phyloP scores from a whole-genome alignment of 306 rosid genomes.

The Prunus campanulata region DNA sequence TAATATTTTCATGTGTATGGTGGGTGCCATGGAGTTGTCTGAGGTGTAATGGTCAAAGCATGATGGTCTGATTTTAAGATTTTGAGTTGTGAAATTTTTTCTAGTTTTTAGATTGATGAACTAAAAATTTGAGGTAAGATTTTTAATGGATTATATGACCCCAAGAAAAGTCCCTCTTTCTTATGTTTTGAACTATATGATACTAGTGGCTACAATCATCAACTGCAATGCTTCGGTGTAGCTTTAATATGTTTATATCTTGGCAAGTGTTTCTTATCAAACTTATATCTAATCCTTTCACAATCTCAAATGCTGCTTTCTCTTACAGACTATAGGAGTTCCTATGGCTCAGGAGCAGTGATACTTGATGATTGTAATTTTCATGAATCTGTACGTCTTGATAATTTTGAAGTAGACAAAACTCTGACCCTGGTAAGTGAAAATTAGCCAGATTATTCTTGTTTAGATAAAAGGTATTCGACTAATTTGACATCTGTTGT shows the following conservation, averaged over 20 bases:
- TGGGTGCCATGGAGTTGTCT: conserved; percentile 18
- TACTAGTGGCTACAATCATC: conserved; percentile 20
- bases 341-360: conserved; percentile 66
- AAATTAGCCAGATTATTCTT: neutral
- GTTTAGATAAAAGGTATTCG: neutral
- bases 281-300: conserved; percentile 14
- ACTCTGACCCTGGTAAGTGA: conserved; percentile 72
- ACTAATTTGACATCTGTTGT: conserved; percentile 16
- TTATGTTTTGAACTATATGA: conserved; percentile 3
- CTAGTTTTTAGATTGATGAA: conserved; percentile 13
- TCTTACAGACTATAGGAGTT: conserved; percentile 61
- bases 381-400: conserved; percentile 89
- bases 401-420: conserved; percentile 63
- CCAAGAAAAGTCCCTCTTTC: neutral
- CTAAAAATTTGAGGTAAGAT: conserved; percentile 8
- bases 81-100: conserved; percentile 15
- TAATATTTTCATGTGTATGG: conserved; percentile 10
- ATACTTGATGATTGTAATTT: conserved; percentile 85
- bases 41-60: neutral
- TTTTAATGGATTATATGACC: conserved; percentile 2
- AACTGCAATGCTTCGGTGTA: neutral
- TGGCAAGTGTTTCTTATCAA: conserved; percentile 20
- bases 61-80: neutral
- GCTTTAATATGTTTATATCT: neutral
- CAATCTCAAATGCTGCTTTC: conserved; percentile 27